Base-by-base conservation (phyloP, 306 rosid species). In the Cercis canadensis region DNA sequence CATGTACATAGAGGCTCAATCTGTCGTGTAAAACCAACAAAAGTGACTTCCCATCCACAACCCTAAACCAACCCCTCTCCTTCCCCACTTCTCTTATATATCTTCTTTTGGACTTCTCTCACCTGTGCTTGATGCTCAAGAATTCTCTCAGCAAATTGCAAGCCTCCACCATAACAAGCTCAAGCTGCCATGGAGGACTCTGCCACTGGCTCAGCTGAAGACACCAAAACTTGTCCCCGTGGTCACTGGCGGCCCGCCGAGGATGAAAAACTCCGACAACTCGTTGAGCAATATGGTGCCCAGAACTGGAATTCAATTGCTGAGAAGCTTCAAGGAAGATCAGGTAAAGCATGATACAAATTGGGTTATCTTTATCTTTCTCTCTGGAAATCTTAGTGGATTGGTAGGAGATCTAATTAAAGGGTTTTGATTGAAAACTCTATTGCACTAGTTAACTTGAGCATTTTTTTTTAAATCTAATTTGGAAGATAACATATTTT, bases 21-120 rank as follows among this genome's bases (percentile, higher is more conserved):
- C 60, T 87, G 90, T 90, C 98, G 92, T 90, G 98, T 80, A 90
- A 94, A 94, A 87, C 89, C 96, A 90, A 94, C 97, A 94, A 94
- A 90, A 94, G 92, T 81, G 98, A 94, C 98, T 83, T 88, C 58
- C 82, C 96, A 94, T 94, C 98, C 92, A 89, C 83, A 94, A 80
- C 90, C 96, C 97, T 82, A 85, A 87, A 92, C 96, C 90, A 87
- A 90, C 93, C 94, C 85, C 74, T 19, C n/a, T 5, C 58, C 9
- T 75, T 72, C 74, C 57, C 77, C 82, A 78, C 82, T 75, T 81
- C 29, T 75, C 80, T 63, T 80, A 88, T 86, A 83, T 82, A 81
- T 83, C 87, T 88, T 86, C 65, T 57, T 80, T 36, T 50, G 15
- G 61, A 83, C 81, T 79, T 76, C 54, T 82, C 68, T 61, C 43